Evolutionary conservation across 768 basidiomycete genomes (phyloP).

Genomic region (Lanmaoa pseudosensibilis): DNA sequence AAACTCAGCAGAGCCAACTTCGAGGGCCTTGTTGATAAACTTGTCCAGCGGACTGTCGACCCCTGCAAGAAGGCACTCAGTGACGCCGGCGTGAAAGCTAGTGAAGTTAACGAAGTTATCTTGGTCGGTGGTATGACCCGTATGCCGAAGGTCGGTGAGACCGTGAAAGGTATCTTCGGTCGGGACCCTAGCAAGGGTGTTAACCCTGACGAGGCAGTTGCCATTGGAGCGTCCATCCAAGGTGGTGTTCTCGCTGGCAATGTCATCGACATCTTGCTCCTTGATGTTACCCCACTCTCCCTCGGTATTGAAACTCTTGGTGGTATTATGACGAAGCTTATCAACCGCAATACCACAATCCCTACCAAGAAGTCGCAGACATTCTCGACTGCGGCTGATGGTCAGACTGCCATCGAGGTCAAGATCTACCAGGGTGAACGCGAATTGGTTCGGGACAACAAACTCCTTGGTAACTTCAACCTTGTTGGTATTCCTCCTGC

Average conservation of each 20-base stretch:
- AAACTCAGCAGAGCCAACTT: slow-evolving; percentile 89
- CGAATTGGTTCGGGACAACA: slow-evolving; percentile 98
- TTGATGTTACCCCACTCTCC: slow-evolving; percentile 95
- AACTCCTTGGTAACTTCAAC: slow-evolving; percentile 98
- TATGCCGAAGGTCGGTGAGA: slow-evolving; percentile 94
- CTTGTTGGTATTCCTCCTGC: slow-evolving; percentile 93
- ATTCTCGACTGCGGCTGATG: slow-evolving; percentile 98
- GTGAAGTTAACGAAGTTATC: slow-evolving; percentile 94
- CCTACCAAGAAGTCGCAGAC: slow-evolving; percentile 99
- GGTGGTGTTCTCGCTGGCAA: slow-evolving; percentile 97
- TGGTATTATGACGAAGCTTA: slow-evolving; percentile 99
- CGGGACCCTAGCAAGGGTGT: slow-evolving; percentile 98
- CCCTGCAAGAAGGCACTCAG: slow-evolving; percentile 97
- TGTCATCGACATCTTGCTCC: slow-evolving; percentile 91
- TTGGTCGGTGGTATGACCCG: slow-evolving; percentile 98
- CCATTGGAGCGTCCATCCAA: slow-evolving; percentile 97
- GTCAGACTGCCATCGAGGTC: slow-evolving; percentile 99
- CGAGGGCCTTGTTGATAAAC: slow-evolving; percentile 77
- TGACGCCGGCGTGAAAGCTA: slow-evolving; percentile 91
- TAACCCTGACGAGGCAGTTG: slow-evolving; percentile 99
- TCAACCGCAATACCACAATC: slow-evolving; percentile 97
- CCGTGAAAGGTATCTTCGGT: slow-evolving; percentile 85
- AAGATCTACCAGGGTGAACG: slow-evolving; percentile 99
- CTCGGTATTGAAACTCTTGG: slow-evolving; percentile 96
- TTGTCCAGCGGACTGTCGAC: slow-evolving; percentile 87